Evolutionary conservation across 2,329 filamentous ascomycete genomes (phyloP).

Genomic region (Helicocarpus griseus): DNA sequence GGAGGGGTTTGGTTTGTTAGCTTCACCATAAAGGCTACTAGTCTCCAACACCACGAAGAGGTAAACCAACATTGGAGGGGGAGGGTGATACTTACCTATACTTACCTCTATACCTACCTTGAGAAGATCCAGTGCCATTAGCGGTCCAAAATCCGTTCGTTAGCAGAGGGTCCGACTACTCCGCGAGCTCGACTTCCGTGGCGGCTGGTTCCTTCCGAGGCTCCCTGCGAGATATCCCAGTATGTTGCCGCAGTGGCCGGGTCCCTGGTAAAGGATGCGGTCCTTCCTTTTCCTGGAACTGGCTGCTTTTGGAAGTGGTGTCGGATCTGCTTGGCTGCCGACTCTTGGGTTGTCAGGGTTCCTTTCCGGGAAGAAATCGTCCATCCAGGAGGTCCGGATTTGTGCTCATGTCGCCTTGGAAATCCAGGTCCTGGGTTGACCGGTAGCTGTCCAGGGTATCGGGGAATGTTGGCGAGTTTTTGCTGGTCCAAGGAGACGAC

Average conservation of each 20-base stretch:
- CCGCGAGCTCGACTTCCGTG: neutral
- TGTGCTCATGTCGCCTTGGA: no score
- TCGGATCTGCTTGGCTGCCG: constrained; percentile 2
- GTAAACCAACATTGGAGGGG: constrained; percentile 9
- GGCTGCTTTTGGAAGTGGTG: constrained; percentile 2
- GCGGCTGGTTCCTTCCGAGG: neutral
- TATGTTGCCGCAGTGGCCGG: constrained; percentile 1
- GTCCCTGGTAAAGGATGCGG: neutral
- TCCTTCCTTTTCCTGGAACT: constrained; percentile 3
- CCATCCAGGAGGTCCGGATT: no score
- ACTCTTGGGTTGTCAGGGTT: neutral
- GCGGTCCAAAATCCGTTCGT: neutral
- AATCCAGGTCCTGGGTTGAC: no score
- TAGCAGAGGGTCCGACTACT: neutral
- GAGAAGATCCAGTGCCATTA: neutral
- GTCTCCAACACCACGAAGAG: constrained; percentile 9
- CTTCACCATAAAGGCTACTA: constrained; percentile 8
- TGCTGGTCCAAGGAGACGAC: no score
- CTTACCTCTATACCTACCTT: neutral
- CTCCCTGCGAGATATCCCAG: constrained; percentile 2
- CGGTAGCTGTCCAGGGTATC: no score
- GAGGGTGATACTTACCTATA: neutral
- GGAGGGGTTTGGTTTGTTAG: constrained; percentile 9
- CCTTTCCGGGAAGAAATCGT: no score
- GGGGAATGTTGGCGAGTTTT: no score